Conservation (phyloP, 1,284 basidiomycete genomes). For the Tylopilus microsporus region DNA sequence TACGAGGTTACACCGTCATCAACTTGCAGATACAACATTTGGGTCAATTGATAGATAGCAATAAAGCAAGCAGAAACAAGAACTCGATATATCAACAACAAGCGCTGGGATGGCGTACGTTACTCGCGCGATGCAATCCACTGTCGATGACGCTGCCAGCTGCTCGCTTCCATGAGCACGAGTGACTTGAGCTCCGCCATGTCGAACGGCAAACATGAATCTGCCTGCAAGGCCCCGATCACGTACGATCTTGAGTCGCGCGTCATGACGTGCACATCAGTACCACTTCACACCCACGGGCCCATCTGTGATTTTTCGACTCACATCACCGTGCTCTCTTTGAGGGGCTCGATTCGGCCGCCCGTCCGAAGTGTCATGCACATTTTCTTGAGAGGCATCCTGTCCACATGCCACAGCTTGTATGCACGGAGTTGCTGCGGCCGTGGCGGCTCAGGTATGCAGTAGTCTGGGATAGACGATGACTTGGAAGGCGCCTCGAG, state of each 20-base stretch:
- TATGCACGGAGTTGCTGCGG: constrained; percentile 54
- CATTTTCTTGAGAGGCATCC: constrained; percentile 45
- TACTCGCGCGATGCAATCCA: constrained; percentile 32
- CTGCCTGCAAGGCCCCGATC: constrained; percentile 40
- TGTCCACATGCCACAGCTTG: constrained; percentile 47
- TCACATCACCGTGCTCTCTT: constrained; percentile 55
- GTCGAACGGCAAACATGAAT: constrained; percentile 37
- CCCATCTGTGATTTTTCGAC: constrained; percentile 19
- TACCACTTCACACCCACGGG: neutral
- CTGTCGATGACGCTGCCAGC: constrained; percentile 39
- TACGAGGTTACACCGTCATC: too few relatives aligned
- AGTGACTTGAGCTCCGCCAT: constrained; percentile 36
- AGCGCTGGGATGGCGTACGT: neutral
- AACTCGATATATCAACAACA: neutral
- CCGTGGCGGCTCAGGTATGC: constrained; percentile 31
- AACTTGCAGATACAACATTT: too few relatives aligned
- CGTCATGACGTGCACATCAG: neutral
- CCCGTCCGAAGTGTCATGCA: constrained; percentile 37
- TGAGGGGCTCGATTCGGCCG: constrained; percentile 43
- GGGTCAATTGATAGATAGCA: neutral
- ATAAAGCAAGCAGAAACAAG: neutral
- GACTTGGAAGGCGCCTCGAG: neutral
- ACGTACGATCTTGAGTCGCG: constrained; percentile 40
- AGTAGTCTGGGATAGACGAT: constrained; percentile 21
- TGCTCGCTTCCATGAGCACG: constrained; percentile 37